Evolutionary conservation across 345 rosid species (phyloP).

Genomic region (Sonneratia caseolaris): DNA sequence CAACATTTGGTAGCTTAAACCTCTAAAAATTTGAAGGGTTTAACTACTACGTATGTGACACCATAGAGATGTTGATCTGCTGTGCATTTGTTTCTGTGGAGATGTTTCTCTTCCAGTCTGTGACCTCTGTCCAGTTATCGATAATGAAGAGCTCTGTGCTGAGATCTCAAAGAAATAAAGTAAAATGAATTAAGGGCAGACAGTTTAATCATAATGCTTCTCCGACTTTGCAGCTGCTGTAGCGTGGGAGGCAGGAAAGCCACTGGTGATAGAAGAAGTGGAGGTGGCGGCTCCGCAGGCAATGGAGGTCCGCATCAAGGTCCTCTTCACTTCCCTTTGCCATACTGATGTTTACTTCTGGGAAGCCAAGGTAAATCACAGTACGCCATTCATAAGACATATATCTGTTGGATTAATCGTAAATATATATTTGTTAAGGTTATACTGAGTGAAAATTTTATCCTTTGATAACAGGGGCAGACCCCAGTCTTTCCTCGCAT

Average conservation of each 20-base stretch:
- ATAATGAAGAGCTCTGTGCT: too few species aligned
- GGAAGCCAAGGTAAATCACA: constrained; percentile 32
- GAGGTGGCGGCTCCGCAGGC: constrained; percentile 46
- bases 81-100: too few species aligned
- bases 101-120: too few species aligned
- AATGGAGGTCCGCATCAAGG: constrained; percentile 35
- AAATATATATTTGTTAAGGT: background rate
- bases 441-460: background rate
- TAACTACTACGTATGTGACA: too few species aligned
- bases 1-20: too few species aligned
- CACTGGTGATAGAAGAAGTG: constrained; percentile 39
- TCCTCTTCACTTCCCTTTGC: constrained; percentile 34
- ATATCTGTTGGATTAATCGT: too few species aligned
- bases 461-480: constrained; percentile 16
- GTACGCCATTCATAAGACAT: background rate
- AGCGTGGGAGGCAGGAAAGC: constrained; percentile 57
- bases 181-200: too few species aligned
- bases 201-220: background rate
- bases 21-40: too few species aligned
- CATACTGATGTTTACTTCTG: constrained; percentile 47
- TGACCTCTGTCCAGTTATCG: too few species aligned
- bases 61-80: too few species aligned
- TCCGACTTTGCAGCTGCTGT: constrained; percentile 30
- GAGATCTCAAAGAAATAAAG: too few species aligned
- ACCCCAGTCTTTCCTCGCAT: constrained; percentile 32